These are phyloP conservation scores for Rhizoclosmatium hyalinum DNA, from an alignment of 371 early-diverging fungal genomes.

Conservation along the genomic window DNA sequence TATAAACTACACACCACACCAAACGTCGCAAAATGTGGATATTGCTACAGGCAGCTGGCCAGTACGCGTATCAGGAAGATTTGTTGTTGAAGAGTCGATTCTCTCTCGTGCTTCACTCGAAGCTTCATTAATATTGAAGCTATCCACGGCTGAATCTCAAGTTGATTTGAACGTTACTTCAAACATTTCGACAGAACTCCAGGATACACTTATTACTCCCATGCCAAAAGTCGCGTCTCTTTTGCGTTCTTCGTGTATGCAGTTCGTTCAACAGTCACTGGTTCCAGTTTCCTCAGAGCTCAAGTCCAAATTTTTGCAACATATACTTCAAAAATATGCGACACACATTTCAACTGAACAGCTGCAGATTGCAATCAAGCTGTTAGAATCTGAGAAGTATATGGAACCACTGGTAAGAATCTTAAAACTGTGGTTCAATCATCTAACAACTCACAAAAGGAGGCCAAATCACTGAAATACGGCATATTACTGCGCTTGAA, in stretches of 20 bases:
- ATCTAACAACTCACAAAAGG: not conserved
- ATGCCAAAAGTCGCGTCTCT: not conserved
- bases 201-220: constrained; percentile 9
- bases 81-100: constrained; percentile 15
- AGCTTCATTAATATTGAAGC: not conserved
- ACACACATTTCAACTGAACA: not conserved
- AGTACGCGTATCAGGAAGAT: constrained; percentile 12
- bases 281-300: not conserved
- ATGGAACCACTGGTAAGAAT: too few relatives aligned
- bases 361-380: constrained; percentile 1
- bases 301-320: not conserved
- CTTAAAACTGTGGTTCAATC: too few relatives aligned
- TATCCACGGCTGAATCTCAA: not conserved
- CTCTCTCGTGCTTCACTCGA: not conserved
- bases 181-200: not conserved
- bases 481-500: not conserved
- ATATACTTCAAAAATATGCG: constrained; percentile 1
- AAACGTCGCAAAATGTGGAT: not conserved
- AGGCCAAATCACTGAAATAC: constrained; percentile 6
- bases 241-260: constrained; percentile 6
- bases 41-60: constrained; percentile 21
- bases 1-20: not conserved
- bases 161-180: not conserved
- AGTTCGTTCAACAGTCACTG: constrained; percentile 11
- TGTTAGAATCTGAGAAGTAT: not conserved